A percentile compares a stretch with the other conserved stretches of the same genome.
These are phyloP conservation scores for Leptographium wingfieldii DNA, from an alignment of 2,329 filamentous ascomycete genomes.

Conservation along the genomic window DNA sequence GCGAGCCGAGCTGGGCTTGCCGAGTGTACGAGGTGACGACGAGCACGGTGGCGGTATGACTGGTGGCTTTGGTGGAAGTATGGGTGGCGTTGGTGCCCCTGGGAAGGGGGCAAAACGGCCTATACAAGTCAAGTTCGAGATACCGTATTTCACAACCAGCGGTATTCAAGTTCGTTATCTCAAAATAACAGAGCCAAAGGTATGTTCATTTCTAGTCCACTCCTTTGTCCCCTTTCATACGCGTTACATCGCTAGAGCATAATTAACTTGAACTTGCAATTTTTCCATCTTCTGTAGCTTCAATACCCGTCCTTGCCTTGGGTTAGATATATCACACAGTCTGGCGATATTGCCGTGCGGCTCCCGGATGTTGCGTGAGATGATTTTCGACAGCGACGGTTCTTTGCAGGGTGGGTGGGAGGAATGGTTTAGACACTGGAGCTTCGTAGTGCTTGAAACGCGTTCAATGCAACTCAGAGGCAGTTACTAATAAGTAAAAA, in stretches of 20 bases:
- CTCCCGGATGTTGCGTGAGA: slow-evolving; percentile 74
- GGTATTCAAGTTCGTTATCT: slow-evolving; percentile 96
- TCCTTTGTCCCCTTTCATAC: background rate
- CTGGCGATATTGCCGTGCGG: slow-evolving; percentile 87
- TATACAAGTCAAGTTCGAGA: slow-evolving; percentile 99
- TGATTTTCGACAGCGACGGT: background rate
- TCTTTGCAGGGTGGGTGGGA: background rate
- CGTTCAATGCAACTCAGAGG: too few relatives aligned
- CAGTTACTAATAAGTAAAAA: too few relatives aligned
- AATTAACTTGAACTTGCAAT: background rate
- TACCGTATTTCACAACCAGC: slow-evolving; percentile 99
- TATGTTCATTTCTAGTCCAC: slow-evolving; percentile 26
- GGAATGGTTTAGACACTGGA: too few relatives aligned
- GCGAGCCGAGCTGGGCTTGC: slow-evolving; percentile 89
- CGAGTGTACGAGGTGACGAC: slow-evolving; percentile 88
- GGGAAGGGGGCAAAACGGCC: slow-evolving; percentile 84
- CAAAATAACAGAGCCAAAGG: slow-evolving; percentile 99
- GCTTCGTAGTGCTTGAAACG: too few relatives aligned
- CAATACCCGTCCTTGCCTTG: slow-evolving; percentile 97
- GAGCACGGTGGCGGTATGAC: slow-evolving; percentile 96
- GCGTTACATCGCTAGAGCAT: background rate
- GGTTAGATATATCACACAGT: slow-evolving; percentile 98
- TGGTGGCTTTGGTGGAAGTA: slow-evolving; percentile 89
- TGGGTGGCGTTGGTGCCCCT: slow-evolving; percentile 70
- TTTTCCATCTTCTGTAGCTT: slow-evolving; percentile 39